Conservation (phyloP, 1,284 basidiomycete species). For the Leccinum solheimii region DNA sequence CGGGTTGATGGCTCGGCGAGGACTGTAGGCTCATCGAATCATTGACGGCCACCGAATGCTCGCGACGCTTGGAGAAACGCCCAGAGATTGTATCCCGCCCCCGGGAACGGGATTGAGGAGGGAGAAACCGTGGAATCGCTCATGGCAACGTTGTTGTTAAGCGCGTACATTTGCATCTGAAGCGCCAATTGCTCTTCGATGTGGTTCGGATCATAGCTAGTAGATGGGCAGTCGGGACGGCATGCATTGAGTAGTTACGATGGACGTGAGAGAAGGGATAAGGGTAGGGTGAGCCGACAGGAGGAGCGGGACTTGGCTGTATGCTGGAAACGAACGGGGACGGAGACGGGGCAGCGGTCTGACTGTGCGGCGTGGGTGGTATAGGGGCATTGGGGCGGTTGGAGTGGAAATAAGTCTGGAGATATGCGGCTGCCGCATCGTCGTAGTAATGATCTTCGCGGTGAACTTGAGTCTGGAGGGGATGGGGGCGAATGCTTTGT, state of each 20-base stretch:
- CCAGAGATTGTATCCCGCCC: slow-evolving; percentile 63
- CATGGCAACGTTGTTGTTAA: slow-evolving; percentile 64
- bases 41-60: slow-evolving; percentile 39
- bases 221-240: slow-evolving; percentile 44
- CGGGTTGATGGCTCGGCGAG: slow-evolving; percentile 73
- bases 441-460: slow-evolving; percentile 42
- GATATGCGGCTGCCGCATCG: slow-evolving; percentile 56
- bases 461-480: slow-evolving; percentile 31
- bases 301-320: slow-evolving; percentile 48
- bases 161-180: slow-evolving; percentile 75
- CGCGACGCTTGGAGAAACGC: slow-evolving; percentile 58
- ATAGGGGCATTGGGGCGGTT: slow-evolving; percentile 69
- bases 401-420: slow-evolving; percentile 57
- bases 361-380: slow-evolving; percentile 72
- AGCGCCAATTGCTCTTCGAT: slow-evolving; percentile 67
- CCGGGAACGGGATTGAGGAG: slow-evolving; percentile 66
- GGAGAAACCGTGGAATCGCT: slow-evolving; percentile 74
- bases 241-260: slow-evolving; percentile 44
- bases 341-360: slow-evolving; percentile 69
- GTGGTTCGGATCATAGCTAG: slow-evolving; percentile 51
- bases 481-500: slow-evolving; percentile 23
- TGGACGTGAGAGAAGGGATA: slow-evolving; percentile 73
- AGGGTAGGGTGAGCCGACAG: slow-evolving; percentile 70
- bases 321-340: slow-evolving; percentile 56
- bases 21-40: slow-evolving; percentile 61